Percentiles rank a stretch among this genome's conserved stretches.
Evolutionary conservation across 305 asterid species (phyloP).

Genomic region (Caryopteris hybrid): DNA sequence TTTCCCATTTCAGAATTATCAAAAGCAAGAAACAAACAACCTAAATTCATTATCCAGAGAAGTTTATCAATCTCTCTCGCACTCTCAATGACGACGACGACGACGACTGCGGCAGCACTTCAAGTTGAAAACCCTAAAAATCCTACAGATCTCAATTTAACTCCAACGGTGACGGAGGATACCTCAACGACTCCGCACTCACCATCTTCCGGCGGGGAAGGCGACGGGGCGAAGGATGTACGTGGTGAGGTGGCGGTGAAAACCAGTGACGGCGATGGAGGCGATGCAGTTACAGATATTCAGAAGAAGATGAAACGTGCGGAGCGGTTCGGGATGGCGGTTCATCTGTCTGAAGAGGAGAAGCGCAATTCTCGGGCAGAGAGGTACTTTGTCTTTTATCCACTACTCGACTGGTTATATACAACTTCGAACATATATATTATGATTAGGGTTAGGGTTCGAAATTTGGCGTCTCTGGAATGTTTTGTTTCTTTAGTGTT

Average conservation of each 20-base stretch:
- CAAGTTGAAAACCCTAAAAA: constrained; percentile 36
- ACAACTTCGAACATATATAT: not conserved
- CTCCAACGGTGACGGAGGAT: constrained; percentile 26
- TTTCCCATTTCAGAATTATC: not conserved
- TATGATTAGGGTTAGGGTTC: constrained; percentile 24
- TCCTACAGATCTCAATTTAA: constrained; percentile 31
- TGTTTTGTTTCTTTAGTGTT: too few relatives aligned
- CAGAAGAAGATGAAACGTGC: constrained; percentile 78
- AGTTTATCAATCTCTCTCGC: not conserved
- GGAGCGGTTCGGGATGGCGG: constrained; percentile 65
- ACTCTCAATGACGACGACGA: constrained; percentile 27
- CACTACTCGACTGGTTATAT: not conserved
- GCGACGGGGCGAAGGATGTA: constrained; percentile 21
- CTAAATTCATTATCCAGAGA: not conserved
- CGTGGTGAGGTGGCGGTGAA: constrained; percentile 13
- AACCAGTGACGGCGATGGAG: constrained; percentile 22
- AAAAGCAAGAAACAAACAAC: not conserved
- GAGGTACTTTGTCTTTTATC: constrained; percentile 33
- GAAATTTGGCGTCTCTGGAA: not conserved
- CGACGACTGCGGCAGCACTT: constrained; percentile 14
- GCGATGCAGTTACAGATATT: constrained; percentile 33
- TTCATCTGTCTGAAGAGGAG: constrained; percentile 59
- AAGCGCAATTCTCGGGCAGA: constrained; percentile 75
- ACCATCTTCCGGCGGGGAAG: constrained; percentile 17
- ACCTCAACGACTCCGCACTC: not conserved